Evolutionary conservation across 1,284 basidiomycete genomes (phyloP), one percentile per base, ranked within the genome.

Genomic region (Rhodotorula sp.): DNA sequence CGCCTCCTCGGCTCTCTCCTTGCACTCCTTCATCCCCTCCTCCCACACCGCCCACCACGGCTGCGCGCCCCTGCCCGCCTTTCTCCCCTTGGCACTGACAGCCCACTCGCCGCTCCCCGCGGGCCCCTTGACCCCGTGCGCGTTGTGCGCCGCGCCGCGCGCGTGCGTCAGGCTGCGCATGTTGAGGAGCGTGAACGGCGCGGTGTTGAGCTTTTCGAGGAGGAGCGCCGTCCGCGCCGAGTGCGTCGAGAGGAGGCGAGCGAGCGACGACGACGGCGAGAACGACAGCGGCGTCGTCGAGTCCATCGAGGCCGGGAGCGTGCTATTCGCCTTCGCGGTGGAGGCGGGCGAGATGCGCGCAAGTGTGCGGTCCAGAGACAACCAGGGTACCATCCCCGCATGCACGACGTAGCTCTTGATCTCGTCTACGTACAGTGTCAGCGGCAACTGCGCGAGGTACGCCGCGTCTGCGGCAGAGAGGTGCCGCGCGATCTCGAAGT

Each of bases 371-470:
- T 48, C 46, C 8, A 61, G 60, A 46, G 60, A 61, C 19, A 34
- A 36, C 60, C 60, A 61, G 6, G 60, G 51, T 13, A 63, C 70
- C 29, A 97, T 77, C 7, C 93, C 93, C 3, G 89, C 93, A 78
- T 97, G 93, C 1, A 90, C 91, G 67, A 95, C 84, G 82, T 89
- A 89, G 3, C 88, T 82, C 79, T 94, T 91, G 12, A 91, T 85
- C 1, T 85, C 85, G 0, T 92, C 91, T n/a, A 91, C 81, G 78
- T 94, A 88, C 3, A 95, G 82, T 63, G 87, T 85, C 44, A 93
- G 82, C 1, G 94, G 92, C 0, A 93, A 83, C 17, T 85, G 83
- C 50, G 85, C 81, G 51, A 96, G 84, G 80, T 93, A 96, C 34
- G 83, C 78, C 70, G 88, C 90, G 54, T 94, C 85, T 2, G 81